A percentile compares a stretch with the other conserved stretches of the same genome.
Evolutionary conservation across 352 stramenopile species (phyloP).

Genomic region (Pythium apleroticum): DNA sequence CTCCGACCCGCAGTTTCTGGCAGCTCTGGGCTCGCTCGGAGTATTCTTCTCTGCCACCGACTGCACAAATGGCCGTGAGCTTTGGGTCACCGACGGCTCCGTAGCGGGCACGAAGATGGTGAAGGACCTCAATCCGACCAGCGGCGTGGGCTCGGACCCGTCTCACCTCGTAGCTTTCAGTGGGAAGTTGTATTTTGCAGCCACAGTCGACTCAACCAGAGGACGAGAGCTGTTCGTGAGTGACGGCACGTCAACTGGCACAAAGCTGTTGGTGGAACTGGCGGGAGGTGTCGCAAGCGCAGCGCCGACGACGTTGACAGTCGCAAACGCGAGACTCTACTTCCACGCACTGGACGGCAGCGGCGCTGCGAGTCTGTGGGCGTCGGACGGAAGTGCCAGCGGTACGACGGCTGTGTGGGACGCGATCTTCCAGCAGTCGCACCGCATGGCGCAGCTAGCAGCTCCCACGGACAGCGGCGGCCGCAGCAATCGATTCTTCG

Average conservation of each 20-base stretch:
- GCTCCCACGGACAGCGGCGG: not conserved
- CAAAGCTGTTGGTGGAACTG: constrained; percentile 39
- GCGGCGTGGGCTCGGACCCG: constrained; percentile 37
- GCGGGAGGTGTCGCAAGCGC: constrained; percentile 28
- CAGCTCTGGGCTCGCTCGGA: constrained; percentile 24
- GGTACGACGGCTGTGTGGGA: constrained; percentile 31
- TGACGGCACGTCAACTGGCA: constrained; percentile 47
- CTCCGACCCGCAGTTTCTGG: constrained; percentile 58
- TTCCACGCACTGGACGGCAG: constrained; percentile 28
- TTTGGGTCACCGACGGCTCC: constrained; percentile 63
- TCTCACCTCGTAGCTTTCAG: constrained; percentile 40
- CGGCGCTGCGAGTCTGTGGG: constrained; percentile 29
- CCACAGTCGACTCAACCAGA: constrained; percentile 21
- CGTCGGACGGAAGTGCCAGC: constrained; percentile 31
- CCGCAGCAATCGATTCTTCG: constrained; percentile 19
- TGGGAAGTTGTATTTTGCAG: constrained; percentile 41
- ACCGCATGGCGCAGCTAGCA: constrained; percentile 3
- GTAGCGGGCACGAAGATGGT: constrained; percentile 45
- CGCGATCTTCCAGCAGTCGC: constrained; percentile 23
- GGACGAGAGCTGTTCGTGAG: constrained; percentile 60
- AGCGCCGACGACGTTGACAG: constrained; percentile 30
- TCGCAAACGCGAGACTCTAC: constrained; percentile 24
- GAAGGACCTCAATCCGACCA: constrained; percentile 40
- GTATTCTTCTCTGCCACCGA: constrained; percentile 76
- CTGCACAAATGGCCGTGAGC: constrained; percentile 58